phyloP scores from a whole-genome alignment of 2,329 filamentous ascomycete genomes.

The Mycosphaerella arachidis region DNA sequence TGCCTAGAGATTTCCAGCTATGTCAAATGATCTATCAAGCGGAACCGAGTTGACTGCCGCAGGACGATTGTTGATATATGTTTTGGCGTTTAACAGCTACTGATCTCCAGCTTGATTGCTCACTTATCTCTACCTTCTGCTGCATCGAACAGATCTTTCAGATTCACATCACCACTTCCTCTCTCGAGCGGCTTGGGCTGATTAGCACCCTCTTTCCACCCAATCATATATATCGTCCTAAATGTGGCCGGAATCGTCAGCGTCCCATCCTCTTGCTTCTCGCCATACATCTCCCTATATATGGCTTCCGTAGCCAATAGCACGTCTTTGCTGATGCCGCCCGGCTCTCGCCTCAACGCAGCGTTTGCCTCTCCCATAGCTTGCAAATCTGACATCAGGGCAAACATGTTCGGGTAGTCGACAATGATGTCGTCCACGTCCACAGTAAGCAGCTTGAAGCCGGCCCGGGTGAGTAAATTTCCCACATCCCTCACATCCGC shows the following conservation, averaged over 20 bases:
- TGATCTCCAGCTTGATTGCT: neutral
- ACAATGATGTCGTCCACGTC: constrained; percentile 97
- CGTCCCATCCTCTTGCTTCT: constrained; percentile 60
- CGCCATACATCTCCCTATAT: constrained; percentile 81
- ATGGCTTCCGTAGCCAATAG: constrained; percentile 83
- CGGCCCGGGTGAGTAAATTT: constrained; percentile 76
- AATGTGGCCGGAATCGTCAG: constrained; percentile 75
- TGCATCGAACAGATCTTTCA: constrained; percentile 74
- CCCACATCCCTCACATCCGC: constrained; percentile 91
- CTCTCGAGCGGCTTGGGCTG: constrained; percentile 76
- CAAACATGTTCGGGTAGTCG: constrained; percentile 84
- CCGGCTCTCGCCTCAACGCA: constrained; percentile 76
- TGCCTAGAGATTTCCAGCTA: neutral
- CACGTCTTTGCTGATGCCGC: constrained; percentile 71
- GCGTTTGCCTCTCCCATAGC: constrained; percentile 96
- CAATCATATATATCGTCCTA: constrained; percentile 96
- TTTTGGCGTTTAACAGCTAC: neutral
- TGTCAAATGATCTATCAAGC: neutral
- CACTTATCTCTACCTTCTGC: constrained; percentile 18
- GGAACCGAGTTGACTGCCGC: neutral
- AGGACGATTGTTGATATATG: neutral
- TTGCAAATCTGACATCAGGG: constrained; percentile 89
- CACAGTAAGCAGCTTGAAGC: constrained; percentile 93
- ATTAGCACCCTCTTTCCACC: constrained; percentile 80
- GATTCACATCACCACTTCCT: constrained; percentile 79